Evolutionary conservation across 257 asterid species (phyloP).

Genomic region (Lavandula angustifolia): DNA sequence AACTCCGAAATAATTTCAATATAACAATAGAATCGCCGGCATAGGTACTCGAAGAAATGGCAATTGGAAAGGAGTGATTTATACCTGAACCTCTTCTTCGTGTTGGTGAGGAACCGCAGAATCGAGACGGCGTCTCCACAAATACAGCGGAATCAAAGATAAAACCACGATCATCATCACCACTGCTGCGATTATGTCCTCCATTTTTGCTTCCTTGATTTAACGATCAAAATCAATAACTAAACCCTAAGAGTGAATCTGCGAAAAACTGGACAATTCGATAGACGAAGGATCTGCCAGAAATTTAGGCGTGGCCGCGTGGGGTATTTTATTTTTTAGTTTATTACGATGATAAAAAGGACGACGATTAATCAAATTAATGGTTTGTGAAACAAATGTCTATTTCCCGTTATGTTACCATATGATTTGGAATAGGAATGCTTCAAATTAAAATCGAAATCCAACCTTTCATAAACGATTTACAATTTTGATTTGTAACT

Average conservation of each 20-base stretch:
- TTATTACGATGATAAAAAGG: too few species aligned
- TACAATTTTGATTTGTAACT: too few species aligned
- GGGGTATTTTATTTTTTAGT: neutral
- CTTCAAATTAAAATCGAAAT: too few species aligned
- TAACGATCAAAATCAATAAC: neutral
- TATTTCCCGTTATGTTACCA: too few species aligned
- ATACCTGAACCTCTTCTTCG: conserved; percentile 76
- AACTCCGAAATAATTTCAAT: conserved; percentile 7
- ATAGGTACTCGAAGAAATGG: neutral
- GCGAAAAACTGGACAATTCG: neutral
- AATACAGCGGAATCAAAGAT: conserved; percentile 74
- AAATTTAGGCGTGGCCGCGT: neutral
- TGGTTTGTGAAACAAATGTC: too few species aligned
- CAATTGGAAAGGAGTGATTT: conserved; percentile 6
- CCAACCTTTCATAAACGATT: too few species aligned
- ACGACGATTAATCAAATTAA: too few species aligned
- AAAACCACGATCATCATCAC: conserved; percentile 68
- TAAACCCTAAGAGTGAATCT: conserved; percentile 3
- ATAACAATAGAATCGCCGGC: neutral
- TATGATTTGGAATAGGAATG: too few species aligned
- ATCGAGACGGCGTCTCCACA: conserved; percentile 82
- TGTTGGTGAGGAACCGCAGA: conserved; percentile 53
- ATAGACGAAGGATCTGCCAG: conserved; percentile 6
- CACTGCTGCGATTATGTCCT: conserved; percentile 62
- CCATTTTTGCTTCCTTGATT: conserved; percentile 46